Evolutionary conservation across 192 early-diverging fungal species (phyloP).

Genomic region (Physocladia obscura): DNA sequence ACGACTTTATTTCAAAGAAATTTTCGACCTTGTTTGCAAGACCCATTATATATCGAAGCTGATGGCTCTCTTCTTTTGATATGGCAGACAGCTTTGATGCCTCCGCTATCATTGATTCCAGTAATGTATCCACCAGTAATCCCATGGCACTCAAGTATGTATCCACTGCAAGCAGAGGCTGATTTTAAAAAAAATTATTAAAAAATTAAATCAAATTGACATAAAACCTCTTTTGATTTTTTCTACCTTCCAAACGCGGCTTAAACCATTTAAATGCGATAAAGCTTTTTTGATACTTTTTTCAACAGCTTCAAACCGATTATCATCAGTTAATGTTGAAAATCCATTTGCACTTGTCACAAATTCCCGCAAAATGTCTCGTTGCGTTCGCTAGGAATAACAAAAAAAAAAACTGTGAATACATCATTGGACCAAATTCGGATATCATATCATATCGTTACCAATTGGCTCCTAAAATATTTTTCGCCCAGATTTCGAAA

Average conservation of each 20-base stretch:
- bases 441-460: conserved; percentile 25
- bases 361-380: conserved; percentile 47
- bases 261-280: conserved; percentile 45
- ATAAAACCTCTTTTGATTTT: conserved; percentile 3
- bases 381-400: conserved; percentile 51
- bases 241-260: conserved; percentile 59
- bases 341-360: conserved; percentile 43
- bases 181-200: not conserved
- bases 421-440: not conserved
- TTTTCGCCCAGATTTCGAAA: conserved; percentile 51
- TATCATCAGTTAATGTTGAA: conserved; percentile 36
- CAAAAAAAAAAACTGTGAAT: conserved; percentile 1
- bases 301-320: conserved; percentile 47
- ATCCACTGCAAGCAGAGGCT: conserved; percentile 37
- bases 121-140: conserved; percentile 30
- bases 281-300: conserved; percentile 52
- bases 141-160: conserved; percentile 40
- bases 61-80: conserved; percentile 18
- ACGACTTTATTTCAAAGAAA: conserved; percentile 23
- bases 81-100: conserved; percentile 1
- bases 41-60: conserved; percentile 39
- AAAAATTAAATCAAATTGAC: not conserved
- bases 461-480: conserved; percentile 57
- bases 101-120: conserved; percentile 23
- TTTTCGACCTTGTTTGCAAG: conserved; percentile 27